A percentile compares a stretch with the other conserved stretches of the same genome.
phyloP scores from a whole-genome alignment of 169 alveolate species.

The Plasmodium gallinaceum region DNA sequence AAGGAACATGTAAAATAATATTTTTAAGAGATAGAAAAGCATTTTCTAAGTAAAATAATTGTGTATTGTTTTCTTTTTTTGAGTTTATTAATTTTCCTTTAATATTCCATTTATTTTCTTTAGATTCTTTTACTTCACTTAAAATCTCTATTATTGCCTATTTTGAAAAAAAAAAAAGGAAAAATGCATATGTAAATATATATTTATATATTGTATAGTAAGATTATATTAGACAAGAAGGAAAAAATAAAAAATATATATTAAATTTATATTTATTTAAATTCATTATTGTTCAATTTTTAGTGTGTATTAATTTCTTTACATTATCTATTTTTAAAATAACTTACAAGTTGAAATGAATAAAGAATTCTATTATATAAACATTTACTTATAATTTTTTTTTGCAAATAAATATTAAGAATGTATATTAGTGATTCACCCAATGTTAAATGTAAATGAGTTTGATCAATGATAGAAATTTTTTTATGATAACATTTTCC shows the following conservation, averaged over 20 bases:
- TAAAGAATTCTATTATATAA: conserved; percentile 46
- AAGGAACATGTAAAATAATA: conserved; percentile 41
- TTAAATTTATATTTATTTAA: background rate
- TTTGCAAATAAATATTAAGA: conserved; percentile 49
- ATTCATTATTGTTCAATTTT: background rate
- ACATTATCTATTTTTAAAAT: background rate
- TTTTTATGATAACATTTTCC: conserved; percentile 58
- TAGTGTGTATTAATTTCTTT: background rate
- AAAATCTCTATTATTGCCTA: conserved; percentile 55
- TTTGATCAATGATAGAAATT: conserved; percentile 34
- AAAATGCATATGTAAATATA: background rate
- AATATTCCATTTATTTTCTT: conserved; percentile 53
- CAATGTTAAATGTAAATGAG: conserved; percentile 27
- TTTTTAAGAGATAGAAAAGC: conserved; percentile 44
- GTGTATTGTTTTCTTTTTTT: conserved; percentile 65
- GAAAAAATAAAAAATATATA: too few species aligned
- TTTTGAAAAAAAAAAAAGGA: background rate
- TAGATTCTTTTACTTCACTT: conserved; percentile 37
- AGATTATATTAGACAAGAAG: too few species aligned
- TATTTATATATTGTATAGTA: background rate
- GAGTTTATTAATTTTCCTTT: conserved; percentile 51
- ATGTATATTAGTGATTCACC: conserved; percentile 54
- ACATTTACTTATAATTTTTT: conserved; percentile 11
- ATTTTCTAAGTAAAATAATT: conserved; percentile 45
- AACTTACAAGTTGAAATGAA: conserved; percentile 56